phyloP scores from a whole-genome alignment of 108 stramenopile genomes.

The Cylindrotheca fusiformis region DNA sequence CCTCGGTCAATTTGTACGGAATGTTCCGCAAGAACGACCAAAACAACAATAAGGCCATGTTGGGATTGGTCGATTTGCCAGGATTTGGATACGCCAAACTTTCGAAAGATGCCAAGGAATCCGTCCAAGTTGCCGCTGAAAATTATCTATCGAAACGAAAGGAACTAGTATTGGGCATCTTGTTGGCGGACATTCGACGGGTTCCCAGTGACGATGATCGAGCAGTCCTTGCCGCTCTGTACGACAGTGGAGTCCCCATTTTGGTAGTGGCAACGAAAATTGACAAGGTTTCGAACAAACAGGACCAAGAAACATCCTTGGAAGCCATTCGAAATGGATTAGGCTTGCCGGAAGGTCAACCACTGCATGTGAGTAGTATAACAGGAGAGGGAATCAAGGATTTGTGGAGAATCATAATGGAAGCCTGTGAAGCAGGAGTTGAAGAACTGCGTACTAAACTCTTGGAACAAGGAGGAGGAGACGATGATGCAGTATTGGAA shows the following conservation, averaged over 20 bases:
- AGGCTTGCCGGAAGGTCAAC: conserved; percentile 80
- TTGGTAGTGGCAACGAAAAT: conserved; percentile 89
- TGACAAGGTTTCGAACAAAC: conserved; percentile 75
- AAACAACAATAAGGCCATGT: conserved; percentile 22
- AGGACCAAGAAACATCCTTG: conserved; percentile 38
- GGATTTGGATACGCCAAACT: conserved; percentile 96
- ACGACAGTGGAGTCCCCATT: conserved; percentile 79
- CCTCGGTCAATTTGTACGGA: conserved; percentile 77
- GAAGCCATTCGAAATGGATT: conserved; percentile 52
- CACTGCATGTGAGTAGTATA: conserved; percentile 62
- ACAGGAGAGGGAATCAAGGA: conserved; percentile 74
- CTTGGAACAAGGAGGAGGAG: conserved; percentile 43
- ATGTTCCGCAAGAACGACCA: conserved; percentile 23
- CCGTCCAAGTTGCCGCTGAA: conserved; percentile 77
- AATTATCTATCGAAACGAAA: conserved; percentile 81
- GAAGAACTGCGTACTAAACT: conserved; percentile 45
- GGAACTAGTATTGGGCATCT: conserved; percentile 79
- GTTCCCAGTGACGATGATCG: conserved; percentile 76
- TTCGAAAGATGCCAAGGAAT: conserved; percentile 74
- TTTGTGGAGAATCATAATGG: conserved; percentile 79
- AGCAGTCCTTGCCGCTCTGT: conserved; percentile 80
- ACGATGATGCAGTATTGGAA: conserved; percentile 31
- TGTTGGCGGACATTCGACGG: conserved; percentile 89
- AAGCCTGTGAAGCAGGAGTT: conserved; percentile 74
- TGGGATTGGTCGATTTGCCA: conserved; percentile 91